These are phyloP conservation scores for Annulohypoxylon bovei DNA, from an alignment of 495 filamentous ascomycete genomes.

Conservation along the genomic window DNA sequence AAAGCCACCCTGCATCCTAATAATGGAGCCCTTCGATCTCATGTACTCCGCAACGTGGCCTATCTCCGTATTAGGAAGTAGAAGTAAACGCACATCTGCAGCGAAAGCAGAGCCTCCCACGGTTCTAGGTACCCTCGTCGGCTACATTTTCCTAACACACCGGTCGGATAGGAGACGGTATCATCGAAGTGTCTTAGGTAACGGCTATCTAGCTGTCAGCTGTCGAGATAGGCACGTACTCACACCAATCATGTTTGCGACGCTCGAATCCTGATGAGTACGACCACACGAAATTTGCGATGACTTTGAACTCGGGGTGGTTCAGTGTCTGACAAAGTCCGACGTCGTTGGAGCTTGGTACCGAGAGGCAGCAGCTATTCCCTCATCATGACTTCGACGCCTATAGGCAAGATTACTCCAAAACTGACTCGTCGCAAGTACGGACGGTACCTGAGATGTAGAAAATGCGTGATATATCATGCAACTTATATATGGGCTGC, in stretches of 20 bases:
- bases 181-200: not conserved
- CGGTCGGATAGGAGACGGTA: not conserved
- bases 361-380: not conserved
- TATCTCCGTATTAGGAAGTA: conserved; percentile 14
- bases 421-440: conserved; percentile 18
- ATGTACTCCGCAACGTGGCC: conserved; percentile 2
- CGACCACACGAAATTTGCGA: not conserved
- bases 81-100: conserved; percentile 3
- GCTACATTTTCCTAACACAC: not conserved
- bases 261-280: not conserved
- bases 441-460: conserved; percentile 9
- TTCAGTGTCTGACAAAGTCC: not conserved
- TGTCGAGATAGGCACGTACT: conserved; percentile 5
- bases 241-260: conserved; percentile 3
- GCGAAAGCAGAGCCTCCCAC: not conserved
- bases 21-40: not conserved
- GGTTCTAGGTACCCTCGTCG: conserved; percentile 4
- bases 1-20: not conserved
- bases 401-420: not conserved
- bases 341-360: conserved; percentile 4
- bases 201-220: not conserved
- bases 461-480: conserved; percentile 37
- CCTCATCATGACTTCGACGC: not conserved
- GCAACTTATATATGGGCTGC: conserved; percentile 9
- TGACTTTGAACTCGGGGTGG: not conserved